Evolutionary conservation across 495 filamentous ascomycete genomes (phyloP).

Genomic region (Pyronema omphalodes): DNA sequence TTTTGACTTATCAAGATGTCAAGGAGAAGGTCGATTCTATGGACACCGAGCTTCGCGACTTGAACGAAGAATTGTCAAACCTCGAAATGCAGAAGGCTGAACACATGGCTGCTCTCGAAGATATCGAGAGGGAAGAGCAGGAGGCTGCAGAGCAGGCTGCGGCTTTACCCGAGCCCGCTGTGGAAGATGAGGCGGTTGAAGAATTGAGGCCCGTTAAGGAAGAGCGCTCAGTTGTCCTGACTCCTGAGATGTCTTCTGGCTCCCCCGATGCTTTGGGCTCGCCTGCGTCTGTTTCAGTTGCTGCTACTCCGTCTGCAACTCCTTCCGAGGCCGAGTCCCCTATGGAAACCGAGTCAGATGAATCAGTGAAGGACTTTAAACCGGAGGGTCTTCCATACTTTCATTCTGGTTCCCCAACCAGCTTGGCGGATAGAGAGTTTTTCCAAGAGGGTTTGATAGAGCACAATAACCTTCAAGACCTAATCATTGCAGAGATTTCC

Average conservation of each 20-base stretch:
- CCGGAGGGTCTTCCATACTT: constrained; percentile 17
- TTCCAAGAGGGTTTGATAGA: constrained; percentile 15
- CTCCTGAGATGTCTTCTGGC: constrained; percentile 7
- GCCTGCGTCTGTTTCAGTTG: constrained; percentile 11
- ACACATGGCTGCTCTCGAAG: constrained; percentile 9
- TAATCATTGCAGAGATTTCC: constrained; percentile 20
- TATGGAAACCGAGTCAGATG: constrained; percentile 17
- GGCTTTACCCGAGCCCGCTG: constrained; percentile 1
- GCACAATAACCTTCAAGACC: constrained; percentile 15
- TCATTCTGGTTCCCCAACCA: constrained; percentile 12
- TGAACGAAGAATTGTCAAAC: constrained; percentile 11
- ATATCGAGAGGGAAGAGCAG: constrained; percentile 8
- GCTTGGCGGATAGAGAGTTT: constrained; percentile 18
- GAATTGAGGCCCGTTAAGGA: constrained; percentile 3
- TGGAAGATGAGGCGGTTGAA: constrained; percentile 6
- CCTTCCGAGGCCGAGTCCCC: not conserved
- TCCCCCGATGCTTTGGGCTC: constrained; percentile 15
- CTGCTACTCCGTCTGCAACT: not conserved
- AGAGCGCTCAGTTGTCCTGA: constrained; percentile 1
- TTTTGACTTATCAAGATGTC: constrained; percentile 19
- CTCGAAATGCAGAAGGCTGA: constrained; percentile 9
- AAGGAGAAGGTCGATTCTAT: constrained; percentile 18
- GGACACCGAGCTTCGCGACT: constrained; percentile 12
- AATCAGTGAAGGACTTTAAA: not conserved
- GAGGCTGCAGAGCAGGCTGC: not conserved